Evolutionary conservation across 805 yeast genomes (phyloP).

Genomic region (Kregervanrija pseudodelftensis): DNA sequence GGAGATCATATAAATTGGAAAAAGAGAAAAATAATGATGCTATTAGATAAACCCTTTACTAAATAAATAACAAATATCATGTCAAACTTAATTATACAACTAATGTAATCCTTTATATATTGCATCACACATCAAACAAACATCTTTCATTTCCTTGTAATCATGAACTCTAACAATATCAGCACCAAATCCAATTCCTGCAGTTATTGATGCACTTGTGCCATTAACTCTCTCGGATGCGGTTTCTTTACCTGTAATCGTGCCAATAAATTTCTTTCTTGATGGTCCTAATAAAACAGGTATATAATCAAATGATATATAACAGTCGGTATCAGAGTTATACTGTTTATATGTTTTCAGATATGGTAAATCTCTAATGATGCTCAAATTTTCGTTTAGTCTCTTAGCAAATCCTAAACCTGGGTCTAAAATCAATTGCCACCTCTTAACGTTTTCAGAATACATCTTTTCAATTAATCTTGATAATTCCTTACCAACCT

Average conservation of each 20-base stretch:
- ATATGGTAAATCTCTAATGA: slow-evolving; percentile 44
- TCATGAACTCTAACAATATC: slow-evolving; percentile 90
- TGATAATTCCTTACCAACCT: slow-evolving; percentile 60
- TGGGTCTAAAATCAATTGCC: slow-evolving; percentile 92
- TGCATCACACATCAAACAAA: slow-evolving; percentile 63
- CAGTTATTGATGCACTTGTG: slow-evolving; percentile 67
- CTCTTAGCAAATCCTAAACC: slow-evolving; percentile 96
- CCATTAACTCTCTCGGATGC: slow-evolving; percentile 66
- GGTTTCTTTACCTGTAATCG: slow-evolving; percentile 47
- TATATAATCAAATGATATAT: slow-evolving; percentile 41
- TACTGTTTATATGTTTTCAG: slow-evolving; percentile 38
- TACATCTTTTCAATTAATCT: slow-evolving; percentile 49
- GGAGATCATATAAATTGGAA: no score
- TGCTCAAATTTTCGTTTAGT: slow-evolving; percentile 56
- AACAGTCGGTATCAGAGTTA: slow-evolving; percentile 19
- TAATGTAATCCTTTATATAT: slow-evolving; percentile 37
- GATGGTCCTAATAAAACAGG: slow-evolving; percentile 83
- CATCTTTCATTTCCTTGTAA: slow-evolving; percentile 49
- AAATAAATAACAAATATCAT: not conserved
- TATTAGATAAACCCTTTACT: not conserved
- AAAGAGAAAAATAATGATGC: not conserved
- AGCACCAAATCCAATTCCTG: slow-evolving; percentile 64
- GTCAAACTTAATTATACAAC: not conserved
- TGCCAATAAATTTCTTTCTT: slow-evolving; percentile 80
- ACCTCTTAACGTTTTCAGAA: slow-evolving; percentile 60